A percentile compares a stretch with the other conserved stretches of the same genome.
Evolutionary conservation across 2,329 filamentous ascomycete species (phyloP).

Genomic region (Lachnum nothofagi): DNA sequence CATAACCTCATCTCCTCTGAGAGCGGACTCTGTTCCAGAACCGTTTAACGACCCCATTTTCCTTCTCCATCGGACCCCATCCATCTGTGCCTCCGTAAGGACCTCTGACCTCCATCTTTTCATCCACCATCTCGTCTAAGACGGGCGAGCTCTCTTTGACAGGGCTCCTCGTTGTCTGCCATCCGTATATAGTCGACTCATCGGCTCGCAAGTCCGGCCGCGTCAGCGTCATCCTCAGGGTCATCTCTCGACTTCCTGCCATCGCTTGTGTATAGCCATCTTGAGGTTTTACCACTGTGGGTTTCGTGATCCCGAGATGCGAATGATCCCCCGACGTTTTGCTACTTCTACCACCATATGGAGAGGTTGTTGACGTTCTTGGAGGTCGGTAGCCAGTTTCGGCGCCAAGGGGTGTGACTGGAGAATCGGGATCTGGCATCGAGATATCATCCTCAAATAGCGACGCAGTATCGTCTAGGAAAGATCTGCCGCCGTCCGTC

Average conservation of each 20-base stretch:
- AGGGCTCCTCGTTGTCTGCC: slow-evolving; percentile 45
- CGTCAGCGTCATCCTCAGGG: slow-evolving; percentile 90
- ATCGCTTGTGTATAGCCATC: slow-evolving; percentile 46
- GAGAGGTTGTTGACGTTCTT: slow-evolving; percentile 17
- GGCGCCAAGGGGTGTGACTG: slow-evolving; percentile 27
- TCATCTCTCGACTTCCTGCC: slow-evolving; percentile 77
- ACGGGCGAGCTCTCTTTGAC: slow-evolving; percentile 47
- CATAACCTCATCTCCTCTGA: slow-evolving; percentile 19
- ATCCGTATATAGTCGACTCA: slow-evolving; percentile 68
- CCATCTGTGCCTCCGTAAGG: slow-evolving; percentile 33
- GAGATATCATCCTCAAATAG: slow-evolving; percentile 52
- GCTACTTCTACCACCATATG: slow-evolving; percentile 26
- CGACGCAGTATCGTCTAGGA: slow-evolving; percentile 55
- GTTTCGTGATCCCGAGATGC: slow-evolving; percentile 26
- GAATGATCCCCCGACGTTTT: slow-evolving; percentile 38
- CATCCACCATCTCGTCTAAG: slow-evolving; percentile 50
- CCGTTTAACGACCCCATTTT: slow-evolving; percentile 54
- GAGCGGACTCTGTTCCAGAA: slow-evolving; percentile 56
- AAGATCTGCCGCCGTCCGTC: slow-evolving; percentile 51
- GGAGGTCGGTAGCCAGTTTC: slow-evolving; percentile 29
- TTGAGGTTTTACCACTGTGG: slow-evolving; percentile 26
- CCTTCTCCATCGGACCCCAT: slow-evolving; percentile 42
- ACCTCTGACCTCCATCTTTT: slow-evolving; percentile 44
- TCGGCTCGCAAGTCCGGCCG: slow-evolving; percentile 76
- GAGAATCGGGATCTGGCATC: slow-evolving; percentile 52